Evolutionary conservation across 2,329 filamentous ascomycete genomes (phyloP), one percentile per base, ranked within the genome.

Genomic region (Colletotrichum salicis): DNA sequence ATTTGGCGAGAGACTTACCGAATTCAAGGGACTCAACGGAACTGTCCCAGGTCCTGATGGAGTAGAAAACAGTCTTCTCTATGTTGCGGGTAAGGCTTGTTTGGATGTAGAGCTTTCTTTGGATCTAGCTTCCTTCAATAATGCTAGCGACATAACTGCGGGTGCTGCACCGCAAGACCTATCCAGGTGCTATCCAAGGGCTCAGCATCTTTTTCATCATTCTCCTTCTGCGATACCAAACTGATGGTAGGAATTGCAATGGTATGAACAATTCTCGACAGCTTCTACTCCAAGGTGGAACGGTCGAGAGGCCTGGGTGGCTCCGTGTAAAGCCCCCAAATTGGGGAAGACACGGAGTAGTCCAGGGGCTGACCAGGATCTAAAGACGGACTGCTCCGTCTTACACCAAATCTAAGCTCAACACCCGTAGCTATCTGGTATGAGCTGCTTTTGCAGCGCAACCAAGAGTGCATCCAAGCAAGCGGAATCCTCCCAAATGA

Each of bases 21-120:
- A 74, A 13, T 78, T 75, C 4, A 78, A 54, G 3, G 76, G 76
- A 13, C 76, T 78, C 33, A 76, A 31, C 1, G 75, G 67, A 10
- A 76, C 68, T 55, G 45, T 33, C 12, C 48, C 56, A n/a, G 70
- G 15, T 41, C 5, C 37, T 5, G 37, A 31, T 19, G 56, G 12
- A 48, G 60, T 62, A 27, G 70, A 60, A 52, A 62, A 51, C 15
- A 24, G 35, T 56, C 69, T 37, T 48, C n/a, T 60, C 33, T n/a
- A n/a, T 19, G 35, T 19, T 3, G 62, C 55, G 4, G 6, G 55
- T 10, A 19, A 27, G n/a, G 24, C 45, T 4, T 45, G 62, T 15
- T 22, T 33, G 29, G 51, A n/a, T 3, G 48, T 48, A 10, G 15
- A 45, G 48, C 27, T 56, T n/a, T 24, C 45, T 22, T 35, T 65